Percentiles rank a stretch among this genome's conserved stretches.
These are phyloP conservation scores for Asterionellopsis glacialis DNA, from an alignment of 108 stramenopile species.

Conservation along the genomic window DNA sequence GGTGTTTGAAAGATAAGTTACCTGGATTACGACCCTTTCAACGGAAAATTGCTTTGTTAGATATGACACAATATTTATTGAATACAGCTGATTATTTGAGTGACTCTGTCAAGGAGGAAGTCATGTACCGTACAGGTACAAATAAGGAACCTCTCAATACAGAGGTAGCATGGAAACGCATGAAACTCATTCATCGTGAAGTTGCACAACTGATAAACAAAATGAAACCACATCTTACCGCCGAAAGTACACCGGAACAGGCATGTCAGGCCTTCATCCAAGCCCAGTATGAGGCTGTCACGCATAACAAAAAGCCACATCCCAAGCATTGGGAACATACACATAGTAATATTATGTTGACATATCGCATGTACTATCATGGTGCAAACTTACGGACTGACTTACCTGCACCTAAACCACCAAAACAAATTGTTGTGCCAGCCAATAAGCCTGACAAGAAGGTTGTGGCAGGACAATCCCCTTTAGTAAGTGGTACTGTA, in stretches of 20 bases:
- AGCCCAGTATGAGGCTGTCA: conserved; percentile 16
- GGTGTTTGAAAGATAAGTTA: conserved; percentile 22
- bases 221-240: conserved; percentile 21
- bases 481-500: not conserved
- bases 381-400: conserved; percentile 30
- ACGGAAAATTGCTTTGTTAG: conserved; percentile 44
- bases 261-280: conserved; percentile 30
- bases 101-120: conserved; percentile 34
- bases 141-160: conserved; percentile 40
- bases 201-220: conserved; percentile 19
- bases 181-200: conserved; percentile 35
- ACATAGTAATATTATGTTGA: conserved; percentile 45
- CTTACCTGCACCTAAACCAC: conserved; percentile 35
- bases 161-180: conserved; percentile 42
- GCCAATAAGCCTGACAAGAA: conserved; percentile 9
- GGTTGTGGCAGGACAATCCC: conserved; percentile 1
- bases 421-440: conserved; percentile 30
- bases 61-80: conserved; percentile 36
- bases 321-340: conserved; percentile 25
- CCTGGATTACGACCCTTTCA: conserved; percentile 48
- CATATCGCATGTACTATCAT: conserved; percentile 54
- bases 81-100: conserved; percentile 25
- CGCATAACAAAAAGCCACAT: too few species aligned
- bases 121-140: conserved; percentile 59
- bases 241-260: conserved; percentile 28